Evolutionary conservation across 257 asterid genomes (phyloP), one percentile per base, ranked within the genome.

Genomic region (Knoxia roxburghii): DNA sequence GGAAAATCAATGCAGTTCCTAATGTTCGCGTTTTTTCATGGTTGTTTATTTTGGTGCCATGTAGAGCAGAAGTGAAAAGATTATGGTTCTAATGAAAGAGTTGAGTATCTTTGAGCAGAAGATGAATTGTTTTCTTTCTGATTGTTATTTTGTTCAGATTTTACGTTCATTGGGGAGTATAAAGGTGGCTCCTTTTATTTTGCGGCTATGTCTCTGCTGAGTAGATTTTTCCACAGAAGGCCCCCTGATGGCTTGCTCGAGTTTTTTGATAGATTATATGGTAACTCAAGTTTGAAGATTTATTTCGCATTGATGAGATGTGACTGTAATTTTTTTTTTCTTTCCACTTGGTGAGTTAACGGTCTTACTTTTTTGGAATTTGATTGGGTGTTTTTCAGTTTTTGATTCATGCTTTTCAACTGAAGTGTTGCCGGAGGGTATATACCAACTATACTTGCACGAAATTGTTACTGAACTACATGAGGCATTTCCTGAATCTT

Each of bases 231-330:
- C 71, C 86, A 88, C 82, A 90, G 85, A 78, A 86, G 96, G 68
- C 97, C 99, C 27, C 99, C 99, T 15, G 97, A 93, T 84, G 99
- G 99, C 43, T 78, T 93, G 82, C 87, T 93, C 27, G 99, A 93
- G 75, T 81, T 93, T 65, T 85, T 93, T 23, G 99, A 86, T 55
- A 84, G 95, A 81, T 96, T 93, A 72, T 93, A 85, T 56, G 99
- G 97, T 93, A 90, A 82, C 71, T 39, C 23, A 68, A 60, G 32
- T 37, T 59, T 17, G 40, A 32, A 14, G 1, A 30, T 49, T 48
- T 17, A 63, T 17, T 33, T 67, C 33, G 37, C 10, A 53, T 60
- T 60, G 41, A 50, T 72, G 46, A 18, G 48, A 3, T 48, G 35
- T 32, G 27, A 61, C 13, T n/a, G 4, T 37, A 3, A 37, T 37